Base-by-base conservation (phyloP, 1,284 basidiomycete species). In the Rhodotorula sp. region DNA sequence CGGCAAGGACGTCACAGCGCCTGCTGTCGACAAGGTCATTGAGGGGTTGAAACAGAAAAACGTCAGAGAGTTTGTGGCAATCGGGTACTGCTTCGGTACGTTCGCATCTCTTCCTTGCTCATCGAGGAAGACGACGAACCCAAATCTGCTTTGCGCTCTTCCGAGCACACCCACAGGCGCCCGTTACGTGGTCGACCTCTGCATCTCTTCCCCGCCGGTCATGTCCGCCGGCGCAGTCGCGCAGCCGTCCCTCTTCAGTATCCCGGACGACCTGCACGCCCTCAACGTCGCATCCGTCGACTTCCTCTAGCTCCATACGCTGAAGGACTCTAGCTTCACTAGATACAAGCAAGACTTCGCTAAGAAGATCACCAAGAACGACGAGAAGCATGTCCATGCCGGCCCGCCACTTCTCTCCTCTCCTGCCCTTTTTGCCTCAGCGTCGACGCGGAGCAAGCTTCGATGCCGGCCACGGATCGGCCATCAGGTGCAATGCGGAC, bases 191-290 rank as follows among this genome's bases (percentile, higher is more conserved):
- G 36, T 20, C 30, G 49, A 52, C 51, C 60, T 62, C 44, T 51
- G 53, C 44, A 15, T 44, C 39, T 44, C 39, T 19, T 61, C 51
- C 36, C 13, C 24, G 22, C 20, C 34, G 27, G 53, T 51, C 57
- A 84, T 86, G 78, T 81, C 84, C 53, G 88, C 82, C 32, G 84
- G 82, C 1, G 85, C 84, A 30, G 82, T 85, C 60, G 66, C 85
- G 1, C 91, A 92, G 79, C 90, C 90, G 2, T 89, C 89, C 5
- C 81, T 87, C 4, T 83, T 92, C 69, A 72, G 86, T 48, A 71
- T 84, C 54, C 88, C 89, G 17, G 53, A 60, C 5, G 85, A 80
- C 78, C 81, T 90, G 36, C 84, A 89, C 81, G 73, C 67, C 3
- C 76, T 82, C 67, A 66, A 66, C 51, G 51, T 30, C 48, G 48